These are phyloP conservation scores for Flaveria robusta DNA, from an alignment of 129 eudicot genomes.

Conservation along the genomic window DNA sequence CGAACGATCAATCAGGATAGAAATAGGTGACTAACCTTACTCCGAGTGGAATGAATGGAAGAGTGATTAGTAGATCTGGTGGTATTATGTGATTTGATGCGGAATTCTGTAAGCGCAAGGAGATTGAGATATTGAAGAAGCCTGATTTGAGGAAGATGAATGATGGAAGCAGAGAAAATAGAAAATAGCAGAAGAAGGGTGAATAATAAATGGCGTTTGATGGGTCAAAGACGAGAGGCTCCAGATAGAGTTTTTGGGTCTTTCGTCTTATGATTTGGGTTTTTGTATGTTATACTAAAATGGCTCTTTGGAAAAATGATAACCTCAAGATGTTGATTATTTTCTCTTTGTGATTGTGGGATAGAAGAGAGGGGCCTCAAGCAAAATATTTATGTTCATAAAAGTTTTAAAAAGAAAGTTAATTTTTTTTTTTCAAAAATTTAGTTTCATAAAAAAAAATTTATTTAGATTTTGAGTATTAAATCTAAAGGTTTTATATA, in stretches of 20 bases:
- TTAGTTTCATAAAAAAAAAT: too few species aligned
- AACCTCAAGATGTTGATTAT: too few species aligned
- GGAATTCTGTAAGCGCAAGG: background rate
- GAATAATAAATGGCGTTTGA: constrained; percentile 15
- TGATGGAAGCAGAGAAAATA: background rate
- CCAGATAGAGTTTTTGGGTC: constrained; percentile 6
- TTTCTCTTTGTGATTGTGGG: too few species aligned
- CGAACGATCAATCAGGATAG: background rate
- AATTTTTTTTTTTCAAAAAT: too few species aligned
- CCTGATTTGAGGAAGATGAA: constrained; percentile 7
- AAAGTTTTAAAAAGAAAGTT: too few species aligned
- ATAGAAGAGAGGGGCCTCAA: too few species aligned
- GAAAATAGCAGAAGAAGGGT: constrained; percentile 11
- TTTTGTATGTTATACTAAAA: background rate
- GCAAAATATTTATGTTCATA: too few species aligned
- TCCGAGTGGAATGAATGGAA: constrained; percentile 20
- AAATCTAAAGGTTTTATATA: too few species aligned
- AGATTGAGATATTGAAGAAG: constrained; percentile 17
- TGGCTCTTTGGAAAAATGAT: background rate
- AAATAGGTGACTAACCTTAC: constrained; percentile 18
- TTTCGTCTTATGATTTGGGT: background rate
- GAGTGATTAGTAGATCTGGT: constrained; percentile 18
- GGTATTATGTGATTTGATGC: constrained; percentile 20
- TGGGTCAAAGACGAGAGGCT: background rate
- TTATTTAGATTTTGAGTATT: too few species aligned